Evolutionary conservation across 768 basidiomycete genomes (phyloP).

Genomic region (Cubamyces lactineus): DNA sequence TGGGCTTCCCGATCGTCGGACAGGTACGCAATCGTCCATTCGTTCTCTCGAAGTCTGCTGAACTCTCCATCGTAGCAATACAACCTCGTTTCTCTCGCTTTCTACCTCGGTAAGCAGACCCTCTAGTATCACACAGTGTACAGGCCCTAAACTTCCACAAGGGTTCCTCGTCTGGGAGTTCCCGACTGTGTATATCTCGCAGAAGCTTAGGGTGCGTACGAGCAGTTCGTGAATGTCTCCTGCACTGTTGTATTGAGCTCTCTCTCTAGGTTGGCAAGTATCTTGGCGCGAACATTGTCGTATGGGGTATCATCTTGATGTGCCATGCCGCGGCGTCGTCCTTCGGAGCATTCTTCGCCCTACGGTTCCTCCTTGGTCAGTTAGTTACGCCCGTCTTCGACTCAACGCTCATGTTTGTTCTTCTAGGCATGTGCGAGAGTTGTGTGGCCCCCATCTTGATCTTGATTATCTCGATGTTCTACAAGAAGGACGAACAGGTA

Average conservation of each 20-base stretch:
- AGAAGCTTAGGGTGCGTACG: constrained; percentile 45
- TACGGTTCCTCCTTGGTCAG: constrained; percentile 62
- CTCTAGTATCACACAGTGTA: neutral
- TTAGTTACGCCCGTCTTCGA: neutral
- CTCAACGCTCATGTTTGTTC: neutral
- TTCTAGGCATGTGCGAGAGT: constrained; percentile 64
- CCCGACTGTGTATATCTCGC: constrained; percentile 66
- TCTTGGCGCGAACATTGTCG: constrained; percentile 56
- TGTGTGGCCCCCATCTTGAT: constrained; percentile 68
- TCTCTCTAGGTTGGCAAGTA: constrained; percentile 48
- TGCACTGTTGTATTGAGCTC: neutral
- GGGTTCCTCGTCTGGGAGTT: constrained; percentile 66
- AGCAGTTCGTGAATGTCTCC: neutral
- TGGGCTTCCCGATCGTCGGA: constrained; percentile 67
- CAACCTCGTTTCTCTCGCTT: constrained; percentile 65
- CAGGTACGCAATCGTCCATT: constrained; percentile 41
- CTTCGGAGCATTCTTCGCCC: constrained; percentile 64
- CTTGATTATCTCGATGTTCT: constrained; percentile 67
- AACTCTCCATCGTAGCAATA: constrained; percentile 46
- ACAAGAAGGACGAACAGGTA: constrained; percentile 68
- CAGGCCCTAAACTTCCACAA: constrained; percentile 22
- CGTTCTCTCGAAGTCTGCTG: neutral
- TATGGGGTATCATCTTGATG: constrained; percentile 65
- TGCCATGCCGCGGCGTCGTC: constrained; percentile 58
- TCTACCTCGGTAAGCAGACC: constrained; percentile 54